Evolutionary conservation across 176 grass and related monocot species (phyloP), one percentile per base, ranked within the genome.

Genomic region (Oryza nivara): DNA sequence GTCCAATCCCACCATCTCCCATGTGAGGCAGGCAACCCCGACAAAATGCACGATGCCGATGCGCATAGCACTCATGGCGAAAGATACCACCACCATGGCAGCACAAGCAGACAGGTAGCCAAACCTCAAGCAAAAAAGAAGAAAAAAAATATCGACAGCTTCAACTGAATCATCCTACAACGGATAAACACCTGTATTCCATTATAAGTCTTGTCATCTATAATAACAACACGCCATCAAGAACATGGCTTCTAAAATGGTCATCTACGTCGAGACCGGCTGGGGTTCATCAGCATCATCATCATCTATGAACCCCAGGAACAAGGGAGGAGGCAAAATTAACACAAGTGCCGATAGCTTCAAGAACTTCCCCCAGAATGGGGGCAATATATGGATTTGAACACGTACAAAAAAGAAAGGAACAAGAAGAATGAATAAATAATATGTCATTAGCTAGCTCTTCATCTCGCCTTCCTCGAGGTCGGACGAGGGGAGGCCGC

Each of bases 381-480:
- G 58, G 52, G n/a, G 58, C 49, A 84, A 23, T 84, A 67, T 40
- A 44, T 32, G 30, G 73, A 86, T 17, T 58, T 58, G 14, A 78
- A 71, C 75, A 51, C 84, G 23, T 83, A 75, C 84, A 86, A 81
- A 85, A 82, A 88, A 85, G 80, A 32, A 79, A 85, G 80, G 82
- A 89, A 82, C 80, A 86, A 81, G 69, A 88, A 88, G 85, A 87
- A 89, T 91, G 67, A 85, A 90, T 30, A 46, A 88, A 88, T 76
- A 52, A 46, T 71, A 11, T 20, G 30, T n/a, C 63, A 28, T 74
- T 78, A 74, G 83, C 85, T 95, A 98, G 89, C 85, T 93, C 85
- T 94, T 97, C 69, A 79, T 78, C 64, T 87, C 81, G 22, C 84
- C 90, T n/a, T 88, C 86, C 81, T 97, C 96, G 14, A 98, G 66